A percentile compares a stretch with the other conserved stretches of the same genome.
Conservation (phyloP, 192 early-diverging fungal species). For the Coemansia sp. region DNA sequence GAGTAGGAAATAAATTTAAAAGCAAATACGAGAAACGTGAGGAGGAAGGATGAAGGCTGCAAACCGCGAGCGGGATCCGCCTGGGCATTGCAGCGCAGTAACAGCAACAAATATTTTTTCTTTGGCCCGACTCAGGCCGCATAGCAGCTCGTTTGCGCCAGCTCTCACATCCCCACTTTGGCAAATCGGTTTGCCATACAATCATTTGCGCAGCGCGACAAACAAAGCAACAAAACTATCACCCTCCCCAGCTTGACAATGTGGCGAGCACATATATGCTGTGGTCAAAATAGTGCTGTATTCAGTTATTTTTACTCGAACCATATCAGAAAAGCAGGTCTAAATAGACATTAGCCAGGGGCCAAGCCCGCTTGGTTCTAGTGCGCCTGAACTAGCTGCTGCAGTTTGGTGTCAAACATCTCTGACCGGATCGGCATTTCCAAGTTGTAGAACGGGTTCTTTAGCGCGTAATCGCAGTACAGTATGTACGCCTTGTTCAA, state of each 20-base stretch:
- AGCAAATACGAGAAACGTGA: not conserved
- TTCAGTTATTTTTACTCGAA: not conserved
- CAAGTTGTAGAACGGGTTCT: constrained; percentile 97
- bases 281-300: constrained; percentile 1
- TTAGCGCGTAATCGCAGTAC: constrained; percentile 98
- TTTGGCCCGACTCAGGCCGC: constrained; percentile 3
- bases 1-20: not conserved
- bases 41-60: not conserved
- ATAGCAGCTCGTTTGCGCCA: not conserved
- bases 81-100: not conserved
- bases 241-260: not conserved
- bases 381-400: constrained; percentile 36
- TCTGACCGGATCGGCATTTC: constrained; percentile 99
- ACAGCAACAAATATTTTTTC: constrained; percentile 5
- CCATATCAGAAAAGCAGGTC: not conserved
- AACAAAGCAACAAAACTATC: not conserved
- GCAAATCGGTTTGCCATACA: not conserved
- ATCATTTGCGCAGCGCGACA: not conserved
- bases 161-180: constrained; percentile 2
- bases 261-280: not conserved
- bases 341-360: not conserved
- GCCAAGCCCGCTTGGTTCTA: not conserved
- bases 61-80: constrained; percentile 11
- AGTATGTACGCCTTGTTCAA: constrained; percentile 77
- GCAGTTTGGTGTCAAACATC: constrained; percentile 84